These are phyloP conservation scores for Colletotrichum sublineola DNA, from an alignment of 2,329 filamentous ascomycete species.

Conservation along the genomic window DNA sequence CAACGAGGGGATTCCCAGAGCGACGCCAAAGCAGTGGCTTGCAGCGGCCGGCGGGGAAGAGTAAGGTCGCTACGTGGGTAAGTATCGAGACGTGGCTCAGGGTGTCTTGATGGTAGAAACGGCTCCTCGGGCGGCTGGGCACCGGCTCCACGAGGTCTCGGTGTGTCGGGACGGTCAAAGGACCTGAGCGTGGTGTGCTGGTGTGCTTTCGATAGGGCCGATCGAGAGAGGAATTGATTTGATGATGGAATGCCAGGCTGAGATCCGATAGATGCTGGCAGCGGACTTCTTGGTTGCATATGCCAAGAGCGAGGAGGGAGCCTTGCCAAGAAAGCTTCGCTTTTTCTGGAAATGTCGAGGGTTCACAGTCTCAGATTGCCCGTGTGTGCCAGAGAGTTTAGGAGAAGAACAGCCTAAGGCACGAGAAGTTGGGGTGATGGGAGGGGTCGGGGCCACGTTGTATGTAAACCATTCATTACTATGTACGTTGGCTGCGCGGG, in stretches of 20 bases:
- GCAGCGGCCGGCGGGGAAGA: constrained; percentile 25
- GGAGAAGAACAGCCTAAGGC: constrained; percentile 37
- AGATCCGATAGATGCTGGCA: constrained; percentile 43
- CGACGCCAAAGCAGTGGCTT: constrained; percentile 31
- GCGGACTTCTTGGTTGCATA: constrained; percentile 44
- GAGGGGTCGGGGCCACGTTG: constrained; percentile 19
- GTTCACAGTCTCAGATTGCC: constrained; percentile 43
- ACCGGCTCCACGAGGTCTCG: constrained; percentile 41
- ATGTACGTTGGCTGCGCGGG: constrained; percentile 7
- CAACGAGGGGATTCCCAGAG: constrained; percentile 40
- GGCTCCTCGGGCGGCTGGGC: constrained; percentile 26
- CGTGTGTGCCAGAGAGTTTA: constrained; percentile 36
- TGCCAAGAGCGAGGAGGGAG: constrained; percentile 44
- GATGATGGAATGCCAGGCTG: constrained; percentile 42
- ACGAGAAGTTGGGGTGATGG: constrained; percentile 19
- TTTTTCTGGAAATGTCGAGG: constrained; percentile 43
- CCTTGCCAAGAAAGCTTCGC: constrained; percentile 45
- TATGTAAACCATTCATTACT: constrained; percentile 7
- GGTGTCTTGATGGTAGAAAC: constrained; percentile 6
- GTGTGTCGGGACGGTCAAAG: constrained; percentile 33
- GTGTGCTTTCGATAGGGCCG: constrained; percentile 23
- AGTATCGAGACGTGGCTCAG: neutral
- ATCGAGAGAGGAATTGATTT: constrained; percentile 40
- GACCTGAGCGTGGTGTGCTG: constrained; percentile 31
- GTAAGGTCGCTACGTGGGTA: neutral